Conservation (phyloP, 2,329 filamentous ascomycete genomes). For the Cadophora luteo-olivacea region DNA sequence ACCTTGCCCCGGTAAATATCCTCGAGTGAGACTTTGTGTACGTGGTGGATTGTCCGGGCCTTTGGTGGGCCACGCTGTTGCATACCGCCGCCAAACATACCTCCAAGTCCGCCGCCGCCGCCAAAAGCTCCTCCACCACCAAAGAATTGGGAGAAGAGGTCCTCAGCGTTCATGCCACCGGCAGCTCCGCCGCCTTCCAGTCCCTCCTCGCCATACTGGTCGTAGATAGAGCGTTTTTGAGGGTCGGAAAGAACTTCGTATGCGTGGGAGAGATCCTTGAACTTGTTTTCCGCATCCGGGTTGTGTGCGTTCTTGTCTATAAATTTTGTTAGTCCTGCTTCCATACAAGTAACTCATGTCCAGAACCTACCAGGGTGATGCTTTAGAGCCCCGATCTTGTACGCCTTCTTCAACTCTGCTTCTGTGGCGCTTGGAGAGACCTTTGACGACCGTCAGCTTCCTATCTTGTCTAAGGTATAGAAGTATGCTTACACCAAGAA, state of each 20-base stretch:
- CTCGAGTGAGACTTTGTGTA: constrained; percentile 97
- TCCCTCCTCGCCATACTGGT: constrained; percentile 97
- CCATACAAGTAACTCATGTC: constrained; percentile 18
- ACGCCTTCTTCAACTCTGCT: constrained; percentile 87
- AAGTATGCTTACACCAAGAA: constrained; percentile 69
- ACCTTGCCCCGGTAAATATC: constrained; percentile 98
- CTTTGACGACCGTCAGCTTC: constrained; percentile 53
- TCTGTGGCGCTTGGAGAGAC: constrained; percentile 82
- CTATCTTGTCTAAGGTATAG: constrained; percentile 28
- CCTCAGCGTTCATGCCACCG: constrained; percentile 91
- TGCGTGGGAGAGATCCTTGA: constrained; percentile 95
- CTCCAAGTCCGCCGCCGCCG: constrained; percentile 75
- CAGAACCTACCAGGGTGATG: constrained; percentile 76
- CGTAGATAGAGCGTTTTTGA: constrained; percentile 91
- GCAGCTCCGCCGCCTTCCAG: constrained; percentile 84
- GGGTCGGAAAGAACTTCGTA: constrained; percentile 94
- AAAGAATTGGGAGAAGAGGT: constrained; percentile 97
- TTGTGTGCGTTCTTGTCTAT: constrained; percentile 96
- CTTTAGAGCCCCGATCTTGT: constrained; percentile 83
- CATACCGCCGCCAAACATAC: constrained; percentile 81
- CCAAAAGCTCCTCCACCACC: constrained; percentile 70
- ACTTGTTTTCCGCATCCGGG: constrained; percentile 92
- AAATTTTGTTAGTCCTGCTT: constrained; percentile 26
- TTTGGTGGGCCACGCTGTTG: constrained; percentile 81
- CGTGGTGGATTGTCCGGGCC: constrained; percentile 96